A percentile compares a stretch with the other conserved stretches of the same genome.
Conservation (phyloP, 257 asterid species). For the Lycium ferocissimum region DNA sequence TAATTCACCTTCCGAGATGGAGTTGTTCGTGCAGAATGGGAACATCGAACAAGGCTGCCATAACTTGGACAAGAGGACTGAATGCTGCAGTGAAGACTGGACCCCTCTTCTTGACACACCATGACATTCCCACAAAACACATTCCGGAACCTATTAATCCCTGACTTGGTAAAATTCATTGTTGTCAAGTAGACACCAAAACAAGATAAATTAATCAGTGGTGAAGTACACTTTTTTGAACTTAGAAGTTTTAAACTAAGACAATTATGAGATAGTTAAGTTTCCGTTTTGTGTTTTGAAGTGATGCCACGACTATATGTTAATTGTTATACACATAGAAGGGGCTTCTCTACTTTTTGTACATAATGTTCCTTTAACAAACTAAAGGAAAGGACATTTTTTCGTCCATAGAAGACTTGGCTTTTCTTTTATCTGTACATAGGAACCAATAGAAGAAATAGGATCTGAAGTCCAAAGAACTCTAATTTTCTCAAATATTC, state of each 20-base stretch:
- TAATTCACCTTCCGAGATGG: slow-evolving; percentile 70
- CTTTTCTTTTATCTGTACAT: background rate
- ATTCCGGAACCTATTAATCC: slow-evolving; percentile 83
- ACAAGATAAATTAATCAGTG: slow-evolving; percentile 1
- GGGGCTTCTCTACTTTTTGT: background rate
- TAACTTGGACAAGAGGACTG: slow-evolving; percentile 76
- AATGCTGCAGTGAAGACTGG: slow-evolving; percentile 84
- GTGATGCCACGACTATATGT: background rate
- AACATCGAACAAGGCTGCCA: slow-evolving; percentile 68
- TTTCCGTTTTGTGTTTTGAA: background rate
- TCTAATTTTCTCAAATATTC: background rate
- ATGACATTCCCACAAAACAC: slow-evolving; percentile 87
- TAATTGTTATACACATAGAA: background rate
- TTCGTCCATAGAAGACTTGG: slow-evolving; percentile 5
- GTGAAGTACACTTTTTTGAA: background rate
- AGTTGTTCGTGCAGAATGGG: slow-evolving; percentile 78
- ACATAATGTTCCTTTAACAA: background rate
- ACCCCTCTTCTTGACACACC: slow-evolving; percentile 91
- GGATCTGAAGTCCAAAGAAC: background rate
- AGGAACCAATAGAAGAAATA: background rate
- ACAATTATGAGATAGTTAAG: background rate
- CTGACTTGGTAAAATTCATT: slow-evolving; percentile 44
- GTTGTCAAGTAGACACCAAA: background rate
- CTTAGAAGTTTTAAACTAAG: background rate
- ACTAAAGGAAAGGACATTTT: slow-evolving; percentile 8